Base-by-base conservation (phyloP, 2,329 filamentous ascomycete genomes). In the Aotearoamyces nothofagi region DNA sequence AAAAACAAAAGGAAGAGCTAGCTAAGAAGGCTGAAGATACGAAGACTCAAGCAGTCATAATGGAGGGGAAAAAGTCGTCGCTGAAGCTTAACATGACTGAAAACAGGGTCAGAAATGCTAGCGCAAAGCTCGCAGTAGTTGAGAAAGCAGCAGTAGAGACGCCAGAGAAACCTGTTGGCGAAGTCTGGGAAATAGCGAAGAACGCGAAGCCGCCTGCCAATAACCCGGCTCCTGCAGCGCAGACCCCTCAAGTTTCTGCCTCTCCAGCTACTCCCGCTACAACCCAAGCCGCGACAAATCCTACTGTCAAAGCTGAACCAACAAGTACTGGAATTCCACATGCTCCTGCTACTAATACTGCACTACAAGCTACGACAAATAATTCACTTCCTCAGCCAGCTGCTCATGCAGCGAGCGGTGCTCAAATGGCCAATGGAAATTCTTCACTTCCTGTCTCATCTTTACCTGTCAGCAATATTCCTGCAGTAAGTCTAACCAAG, bases 121-220 rank as follows among this genome's bases (percentile, higher is more conserved):
- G 63, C 28, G 79, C 77, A 4, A 92, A 90, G 56, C 56, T 92
- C 17, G 66, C 69, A 2, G 70, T 90, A 1, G 79, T 96, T 3
- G 69, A 84, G 45, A 79, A 72, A 26, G 86, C 87, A 9, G 83
- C 78, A 0, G 66, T 64, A n/a, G 78, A 92, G 26, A 94, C 86
- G 1, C 87, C 87, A 0, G 65, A 87, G 43, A 75, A 73, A 47
- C 71, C 84, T 1, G 83, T 96, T 4, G 69, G 60, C 7, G 84
- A 94, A 52, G 86, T 94, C 1, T 94, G 82, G 80, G 73, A 78
- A 38, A 58, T 80, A 30, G 84, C 78, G 0, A 86, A 87, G 53
- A 60, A 56, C 30, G 66, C 71, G 8, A 78, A 70, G 47, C 60
- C 66, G 15, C 33, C 38, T n/a, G 33, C 40, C 17, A 26, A 42